Base-by-base conservation (phyloP, 2,329 filamentous ascomycete genomes). In the Clonostachys sp. region DNA sequence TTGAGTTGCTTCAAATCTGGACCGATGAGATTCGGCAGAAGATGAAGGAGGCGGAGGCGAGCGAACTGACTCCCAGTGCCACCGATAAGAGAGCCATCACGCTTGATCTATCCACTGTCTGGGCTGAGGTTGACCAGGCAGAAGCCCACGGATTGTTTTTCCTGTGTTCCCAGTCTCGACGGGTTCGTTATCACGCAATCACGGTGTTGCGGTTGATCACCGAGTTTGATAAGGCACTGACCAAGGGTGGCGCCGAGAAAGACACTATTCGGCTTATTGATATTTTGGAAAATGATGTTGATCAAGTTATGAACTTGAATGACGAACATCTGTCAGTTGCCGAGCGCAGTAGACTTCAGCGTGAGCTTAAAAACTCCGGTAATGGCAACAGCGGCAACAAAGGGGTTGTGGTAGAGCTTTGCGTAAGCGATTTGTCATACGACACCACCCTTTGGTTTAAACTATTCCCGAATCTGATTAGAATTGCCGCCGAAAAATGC, bases 111-210 rank as follows among this genome's bases (percentile, higher is more conserved):
- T 95, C 91, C 0, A 88, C 86, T 48, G 86, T 95, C 4, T 89
- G 91, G 75, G 90, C 91, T 1, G 89, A 97, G 61, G 92, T 99
- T 24, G 94, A 99, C 56, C 91, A 96, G 64, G 89, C 96, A 14
- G 94, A 99, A 64, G 95, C 92, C 1, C 94, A 97, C 61, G 95
- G 94, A 0, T 70, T 99, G 4, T 99, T 99, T 73, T 99, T 99
- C 63, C 73, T 99, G 7, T 99, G 94, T 64, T 99, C 94, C 1
- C 94, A 97, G 57, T 96, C 94, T 6, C 81, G 90, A 46, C 82
- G 89, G 46, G 94, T 99, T 24, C 84, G 94, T 45, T 80, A 89
- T 49, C 95, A 94, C 63, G 91, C 94, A 3, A 89, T 99, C 45
- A 96, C 89, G 2, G 92, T 99, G 2, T 74, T 99, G 24, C 87